Evolutionary conservation across 2,329 filamentous ascomycete genomes (phyloP), one percentile per base, ranked within the genome.

Genomic region (Fusarium humuli): DNA sequence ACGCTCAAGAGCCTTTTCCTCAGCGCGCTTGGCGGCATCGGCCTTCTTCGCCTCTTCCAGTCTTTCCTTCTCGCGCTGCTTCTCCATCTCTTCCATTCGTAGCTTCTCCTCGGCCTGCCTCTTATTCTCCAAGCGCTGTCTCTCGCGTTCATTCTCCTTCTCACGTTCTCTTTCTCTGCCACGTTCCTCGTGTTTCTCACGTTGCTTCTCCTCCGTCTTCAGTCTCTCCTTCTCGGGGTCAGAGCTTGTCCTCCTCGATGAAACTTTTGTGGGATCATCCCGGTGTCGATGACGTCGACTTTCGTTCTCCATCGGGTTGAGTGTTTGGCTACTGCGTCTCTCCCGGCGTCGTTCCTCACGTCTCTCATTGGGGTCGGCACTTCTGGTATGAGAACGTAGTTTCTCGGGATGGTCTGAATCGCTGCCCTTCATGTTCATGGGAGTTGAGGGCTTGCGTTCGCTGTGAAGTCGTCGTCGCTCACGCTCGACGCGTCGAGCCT

Each of bases 171-270:
- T 22, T n/a, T 65, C 61, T 41, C 50, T 64, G 8, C 46, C 40
- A 2, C 60, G 41, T n/a, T 58, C 49, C 40, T 65, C 61, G 9
- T 65, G 60, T 6, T 40, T 64, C 32, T 46, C 20, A 6, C 52
- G 37, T n/a, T 65, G 40, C 25, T 34, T 48, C n/a, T 65, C 61
- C 6, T 57, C 18, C 42, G 48, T 44, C 61, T 20, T 64, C 20
- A 63, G n/a, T 18, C 41, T 63, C 61, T 64, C 61, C 49, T 64
- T 64, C 48, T 64, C 61, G 0, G 58, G 61, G 47, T 64, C 61
- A 6, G 58, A 25, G 4, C 29, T 63, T 16, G 55, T 27, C 5
- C 47, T 42, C 23, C 63, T 64, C 8, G 44, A 63, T 32, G 61
- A 64, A 3, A 54, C 29, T 22, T 59, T 29, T 14, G 58, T 29